A percentile compares a stretch with the other conserved stretches of the same genome.
phyloP scores from a whole-genome alignment of 2,329 filamentous ascomycete species.

The Fusarium sp. region DNA sequence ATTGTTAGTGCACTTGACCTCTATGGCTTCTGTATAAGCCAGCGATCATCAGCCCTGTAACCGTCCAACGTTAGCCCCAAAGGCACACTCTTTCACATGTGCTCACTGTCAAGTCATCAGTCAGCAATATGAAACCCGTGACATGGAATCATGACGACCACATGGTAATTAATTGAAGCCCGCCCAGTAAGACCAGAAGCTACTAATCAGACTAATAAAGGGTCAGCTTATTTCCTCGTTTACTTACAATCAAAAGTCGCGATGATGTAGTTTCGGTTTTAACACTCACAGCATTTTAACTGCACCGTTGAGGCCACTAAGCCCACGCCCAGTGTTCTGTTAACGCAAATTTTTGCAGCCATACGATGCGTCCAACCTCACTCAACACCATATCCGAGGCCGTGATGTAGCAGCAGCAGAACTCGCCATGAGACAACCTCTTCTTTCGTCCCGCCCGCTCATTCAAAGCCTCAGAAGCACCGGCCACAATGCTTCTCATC shows the following conservation, averaged over 20 bases:
- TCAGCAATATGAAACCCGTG: constrained; percentile 31
- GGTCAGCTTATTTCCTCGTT: constrained; percentile 3
- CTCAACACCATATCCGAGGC: constrained; percentile 24
- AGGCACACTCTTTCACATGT: constrained; percentile 31
- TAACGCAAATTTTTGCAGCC: constrained; percentile 47
- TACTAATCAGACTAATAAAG: background rate
- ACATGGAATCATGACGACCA: constrained; percentile 26
- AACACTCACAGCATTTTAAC: background rate
- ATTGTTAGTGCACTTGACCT: background rate
- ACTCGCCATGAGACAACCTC: constrained; percentile 39
- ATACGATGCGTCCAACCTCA: constrained; percentile 2
- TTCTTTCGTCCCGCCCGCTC: constrained; percentile 28
- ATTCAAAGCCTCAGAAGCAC: constrained; percentile 19
- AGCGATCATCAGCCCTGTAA: no score
- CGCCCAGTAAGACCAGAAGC: constrained; percentile 11
- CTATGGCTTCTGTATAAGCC: no score
- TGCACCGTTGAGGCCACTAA: constrained; percentile 7
- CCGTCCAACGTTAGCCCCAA: no score
- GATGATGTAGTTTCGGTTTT: background rate
- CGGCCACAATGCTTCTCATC: constrained; percentile 16
- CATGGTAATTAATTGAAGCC: constrained; percentile 9
- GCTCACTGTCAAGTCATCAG: constrained; percentile 26
- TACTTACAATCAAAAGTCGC: background rate
- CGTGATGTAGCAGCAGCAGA: constrained; percentile 35
- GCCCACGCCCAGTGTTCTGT: constrained; percentile 34